Conservation (phyloP, 768 basidiomycete genomes). For the Trametes maxima region DNA sequence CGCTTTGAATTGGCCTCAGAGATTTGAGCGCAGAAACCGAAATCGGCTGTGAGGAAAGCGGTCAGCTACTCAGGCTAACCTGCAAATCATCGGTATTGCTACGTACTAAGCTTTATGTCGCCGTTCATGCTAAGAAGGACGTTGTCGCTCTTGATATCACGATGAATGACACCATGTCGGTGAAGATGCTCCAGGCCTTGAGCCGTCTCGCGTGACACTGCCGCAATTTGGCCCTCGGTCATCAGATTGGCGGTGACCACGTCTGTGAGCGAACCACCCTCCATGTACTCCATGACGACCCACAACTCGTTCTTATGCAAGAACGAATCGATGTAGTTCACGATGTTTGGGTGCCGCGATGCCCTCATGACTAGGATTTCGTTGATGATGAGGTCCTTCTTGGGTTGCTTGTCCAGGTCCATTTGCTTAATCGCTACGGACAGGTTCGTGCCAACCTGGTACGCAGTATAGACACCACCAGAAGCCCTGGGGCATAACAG, state of each 20-base stretch:
- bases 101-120: conserved; percentile 97
- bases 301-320: conserved; percentile 96
- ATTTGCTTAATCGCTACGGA: conserved; percentile 99
- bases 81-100: too few relatives aligned
- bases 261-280: conserved; percentile 92
- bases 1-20: conserved; percentile 90
- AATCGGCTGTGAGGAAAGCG: conserved; percentile 73
- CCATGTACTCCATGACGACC: conserved; percentile 99
- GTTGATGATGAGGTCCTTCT: conserved; percentile 99
- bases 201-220: conserved; percentile 89
- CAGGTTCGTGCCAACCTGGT: conserved; percentile 92
- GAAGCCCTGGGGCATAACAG: conserved; percentile 64
- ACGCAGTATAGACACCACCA: conserved; percentile 97
- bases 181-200: conserved; percentile 96
- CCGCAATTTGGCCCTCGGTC: conserved; percentile 98
- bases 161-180: conserved; percentile 95
- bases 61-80: too few relatives aligned
- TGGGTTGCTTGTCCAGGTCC: conserved; percentile 99
- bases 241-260: conserved; percentile 95
- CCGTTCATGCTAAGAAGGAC: conserved; percentile 90
- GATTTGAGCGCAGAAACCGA: conserved; percentile 98
- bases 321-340: conserved; percentile 99
- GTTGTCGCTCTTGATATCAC: conserved; percentile 99
- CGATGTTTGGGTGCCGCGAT: conserved; percentile 96
- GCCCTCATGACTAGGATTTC: conserved; percentile 99